Conservation (phyloP, 2,329 filamentous ascomycete species). For the Rutstroemia sydowiana region DNA sequence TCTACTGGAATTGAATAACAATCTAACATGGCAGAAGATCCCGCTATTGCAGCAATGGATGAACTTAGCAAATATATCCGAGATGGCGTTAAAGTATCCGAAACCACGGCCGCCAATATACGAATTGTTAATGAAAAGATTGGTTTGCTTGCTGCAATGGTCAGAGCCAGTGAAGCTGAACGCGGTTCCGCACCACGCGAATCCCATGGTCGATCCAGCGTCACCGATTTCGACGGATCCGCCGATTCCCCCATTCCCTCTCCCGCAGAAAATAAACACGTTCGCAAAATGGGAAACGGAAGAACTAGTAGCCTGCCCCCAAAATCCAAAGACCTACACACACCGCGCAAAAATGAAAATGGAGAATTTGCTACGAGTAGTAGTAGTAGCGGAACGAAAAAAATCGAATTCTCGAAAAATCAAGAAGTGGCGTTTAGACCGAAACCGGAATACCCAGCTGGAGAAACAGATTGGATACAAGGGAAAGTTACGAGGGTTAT, state of each 20-base stretch:
- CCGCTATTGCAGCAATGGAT: slow-evolving; percentile 20
- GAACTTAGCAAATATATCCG: slow-evolving; percentile 17
- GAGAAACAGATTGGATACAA: slow-evolving; percentile 61
- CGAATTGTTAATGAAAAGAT: slow-evolving; percentile 9
- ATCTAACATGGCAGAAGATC: slow-evolving; percentile 15
- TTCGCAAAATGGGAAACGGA: slow-evolving; percentile 21
- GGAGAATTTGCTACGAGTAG: slow-evolving; percentile 19
- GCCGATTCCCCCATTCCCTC: slow-evolving; percentile 28
- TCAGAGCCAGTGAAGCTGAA: slow-evolving; percentile 20
- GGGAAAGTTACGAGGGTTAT: slow-evolving; percentile 70
- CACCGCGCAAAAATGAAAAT: slow-evolving; percentile 17
- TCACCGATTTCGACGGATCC: slow-evolving; percentile 27
- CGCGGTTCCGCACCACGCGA: slow-evolving; percentile 20
- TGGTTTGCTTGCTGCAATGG: slow-evolving; percentile 14
- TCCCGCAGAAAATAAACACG: slow-evolving; percentile 25
- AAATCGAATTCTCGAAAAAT: slow-evolving; percentile 52
- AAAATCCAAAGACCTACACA: slow-evolving; percentile 17
- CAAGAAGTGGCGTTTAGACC: slow-evolving; percentile 61
- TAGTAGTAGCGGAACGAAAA: slow-evolving; percentile 31
- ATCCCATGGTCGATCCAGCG: slow-evolving; percentile 19
- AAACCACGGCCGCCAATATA: slow-evolving; percentile 18
- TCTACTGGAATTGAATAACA: background rate
- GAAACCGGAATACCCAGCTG: slow-evolving; percentile 40
- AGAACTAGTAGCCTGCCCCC: slow-evolving; percentile 28
- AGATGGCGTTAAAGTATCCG: slow-evolving; percentile 26